Base-by-base conservation (phyloP, 768 basidiomycete species). In the Clitopilus hobsonii region DNA sequence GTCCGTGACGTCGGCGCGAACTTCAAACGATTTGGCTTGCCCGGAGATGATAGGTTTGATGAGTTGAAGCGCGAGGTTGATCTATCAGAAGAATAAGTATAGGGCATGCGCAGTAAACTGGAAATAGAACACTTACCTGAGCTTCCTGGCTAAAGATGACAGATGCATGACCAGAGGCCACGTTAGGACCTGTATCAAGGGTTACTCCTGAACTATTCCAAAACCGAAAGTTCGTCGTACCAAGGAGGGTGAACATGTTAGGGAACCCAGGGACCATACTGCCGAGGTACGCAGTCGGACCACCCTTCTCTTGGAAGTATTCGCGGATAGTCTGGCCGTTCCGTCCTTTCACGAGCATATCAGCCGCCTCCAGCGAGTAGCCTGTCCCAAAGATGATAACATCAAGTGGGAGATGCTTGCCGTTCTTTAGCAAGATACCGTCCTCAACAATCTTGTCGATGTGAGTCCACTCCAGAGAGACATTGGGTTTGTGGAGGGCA, bases 301-400 rank as follows among this genome's bases (percentile, higher is more conserved):
- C 82, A 18, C 76, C 78, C 58, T 81, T 74, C 28, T 69, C 67
- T 18, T 69, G 67, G 61, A 71, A 80, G 57, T 81, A 82, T 47
- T 80, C 77, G 5, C 66, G 53, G 2, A 83, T 58, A 1, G 74
- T 74, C 30, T 58, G 57, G 22, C 76, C 78, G 36, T 70, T 68
- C 28, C 70, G 73, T 30, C 84, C 83, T 52, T 65, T 66, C 55
- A 82, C 61, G 23, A 65, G 60, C 20, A 77, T 53, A 49, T 74
- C 67, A 14, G 57, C 61, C 16, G 71, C 51, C 55, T 74, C 74
- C 79, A 80, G 38, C 6, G 71, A 72, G 62, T 77, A 85, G 1
- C 82, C 82, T 3, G 84, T 85, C 8, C 71, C 77, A 58, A 81
- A 81, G 38, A 85, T 76, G 41, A 85, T 76, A n/a, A 80, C 74